Evolutionary conservation across 495 filamentous ascomycete genomes (phyloP).

Genomic region (Aspergillus saccharolyticus): DNA sequence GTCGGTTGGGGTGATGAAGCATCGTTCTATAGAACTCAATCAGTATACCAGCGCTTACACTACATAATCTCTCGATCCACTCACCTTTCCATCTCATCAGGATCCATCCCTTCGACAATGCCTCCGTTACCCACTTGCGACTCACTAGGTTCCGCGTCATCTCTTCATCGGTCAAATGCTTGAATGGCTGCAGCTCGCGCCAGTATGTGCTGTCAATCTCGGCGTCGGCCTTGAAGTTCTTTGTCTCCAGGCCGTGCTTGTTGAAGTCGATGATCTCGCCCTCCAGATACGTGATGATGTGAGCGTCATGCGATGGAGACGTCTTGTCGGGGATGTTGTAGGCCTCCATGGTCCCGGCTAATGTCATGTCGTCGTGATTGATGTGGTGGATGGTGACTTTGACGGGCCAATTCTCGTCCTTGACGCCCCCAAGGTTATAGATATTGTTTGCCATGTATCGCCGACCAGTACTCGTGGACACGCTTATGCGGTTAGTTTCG

Average conservation of each 20-base stretch:
- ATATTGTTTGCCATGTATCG: slow-evolving; percentile 35
- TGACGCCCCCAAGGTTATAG: slow-evolving; percentile 23
- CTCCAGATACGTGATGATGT: slow-evolving; percentile 69
- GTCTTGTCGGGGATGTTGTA: slow-evolving; percentile 64
- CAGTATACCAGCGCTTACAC: not conserved
- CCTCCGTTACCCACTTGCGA: slow-evolving; percentile 48
- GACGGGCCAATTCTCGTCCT: slow-evolving; percentile 65
- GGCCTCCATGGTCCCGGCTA: slow-evolving; percentile 76
- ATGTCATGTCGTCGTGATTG: slow-evolving; percentile 56
- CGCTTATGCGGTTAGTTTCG: slow-evolving; percentile 29
- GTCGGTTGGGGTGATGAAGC: slow-evolving; percentile 61
- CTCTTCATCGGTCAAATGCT: slow-evolving; percentile 51
- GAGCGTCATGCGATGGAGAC: slow-evolving; percentile 50
- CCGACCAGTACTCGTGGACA: slow-evolving; percentile 30
- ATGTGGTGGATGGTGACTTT: slow-evolving; percentile 67
- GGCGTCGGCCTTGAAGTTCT: slow-evolving; percentile 56
- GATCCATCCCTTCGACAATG: slow-evolving; percentile 57
- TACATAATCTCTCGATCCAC: slow-evolving; percentile 17
- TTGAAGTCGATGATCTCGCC: slow-evolving; percentile 75
- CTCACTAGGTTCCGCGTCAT: slow-evolving; percentile 56
- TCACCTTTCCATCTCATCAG: slow-evolving; percentile 76
- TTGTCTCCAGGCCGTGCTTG: slow-evolving; percentile 61
- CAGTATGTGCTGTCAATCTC: slow-evolving; percentile 65
- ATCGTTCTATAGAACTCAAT: slow-evolving; percentile 49
- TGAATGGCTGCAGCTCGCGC: slow-evolving; percentile 65